A percentile compares a stretch with the other conserved stretches of the same genome.
Conservation (phyloP, 1,284 basidiomycete genomes). For the Fomes fomentarius region DNA sequence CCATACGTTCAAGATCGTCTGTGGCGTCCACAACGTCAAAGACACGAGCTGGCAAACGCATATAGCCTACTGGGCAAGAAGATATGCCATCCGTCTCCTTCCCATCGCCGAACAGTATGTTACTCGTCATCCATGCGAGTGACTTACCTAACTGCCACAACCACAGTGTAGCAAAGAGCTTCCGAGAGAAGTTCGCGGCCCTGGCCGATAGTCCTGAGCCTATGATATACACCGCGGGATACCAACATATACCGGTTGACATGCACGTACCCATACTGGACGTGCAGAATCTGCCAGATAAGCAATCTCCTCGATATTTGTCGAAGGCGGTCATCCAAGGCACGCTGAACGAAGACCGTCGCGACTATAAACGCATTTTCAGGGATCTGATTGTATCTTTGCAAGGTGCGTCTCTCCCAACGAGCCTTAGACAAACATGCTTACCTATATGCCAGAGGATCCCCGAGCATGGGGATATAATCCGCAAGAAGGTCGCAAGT, state of each 20-base stretch:
- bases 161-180: conserved; percentile 36
- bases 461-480: conserved; percentile 40
- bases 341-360: conserved; percentile 33
- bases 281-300: conserved; percentile 30
- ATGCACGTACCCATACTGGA: conserved; percentile 41
- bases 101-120: conserved; percentile 41
- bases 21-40: conserved; percentile 39
- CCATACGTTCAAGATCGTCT: conserved; percentile 42
- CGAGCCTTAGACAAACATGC: too few species aligned
- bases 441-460: conserved; percentile 29
- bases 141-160: not conserved
- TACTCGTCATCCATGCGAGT: not conserved
- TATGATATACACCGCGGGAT: conserved; percentile 33
- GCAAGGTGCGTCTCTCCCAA: conserved; percentile 30
- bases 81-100: conserved; percentile 38
- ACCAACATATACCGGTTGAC: conserved; percentile 40
- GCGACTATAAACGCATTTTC: conserved; percentile 40
- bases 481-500: conserved; percentile 30
- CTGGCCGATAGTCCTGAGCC: conserved; percentile 37
- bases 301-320: conserved; percentile 27
- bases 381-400: conserved; percentile 35
- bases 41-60: conserved; percentile 36
- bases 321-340: conserved; percentile 43
- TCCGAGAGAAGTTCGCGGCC: conserved; percentile 34
- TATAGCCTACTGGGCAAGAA: conserved; percentile 40